These are phyloP conservation scores for Epichloe bromicola DNA, from an alignment of 2,329 filamentous ascomycete genomes.

Conservation along the genomic window DNA sequence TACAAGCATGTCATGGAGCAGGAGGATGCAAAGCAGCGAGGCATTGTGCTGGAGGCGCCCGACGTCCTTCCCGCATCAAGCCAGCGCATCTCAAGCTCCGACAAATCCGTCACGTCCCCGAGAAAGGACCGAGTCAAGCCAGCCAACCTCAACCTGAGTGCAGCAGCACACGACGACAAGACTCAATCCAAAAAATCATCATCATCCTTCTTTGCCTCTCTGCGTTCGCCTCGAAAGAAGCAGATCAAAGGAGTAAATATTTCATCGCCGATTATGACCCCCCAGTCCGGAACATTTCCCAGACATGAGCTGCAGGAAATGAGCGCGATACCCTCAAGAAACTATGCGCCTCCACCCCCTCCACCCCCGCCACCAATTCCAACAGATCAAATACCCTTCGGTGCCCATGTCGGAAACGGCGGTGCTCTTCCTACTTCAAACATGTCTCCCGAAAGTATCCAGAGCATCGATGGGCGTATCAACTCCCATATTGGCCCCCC, in stretches of 20 bases:
- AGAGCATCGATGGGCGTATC: constrained; percentile 45
- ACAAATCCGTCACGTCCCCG: constrained; percentile 11
- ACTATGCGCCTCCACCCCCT: constrained; percentile 44
- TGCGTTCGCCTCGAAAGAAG: constrained; percentile 46
- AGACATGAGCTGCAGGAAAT: constrained; percentile 42
- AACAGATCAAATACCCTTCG: constrained; percentile 28
- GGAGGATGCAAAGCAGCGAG: constrained; percentile 53
- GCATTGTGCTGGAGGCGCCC: constrained; percentile 33
- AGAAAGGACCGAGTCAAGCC: constrained; percentile 39
- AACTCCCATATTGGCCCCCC: constrained; percentile 24
- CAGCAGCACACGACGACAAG: constrained; percentile 30
- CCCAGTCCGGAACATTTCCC: constrained; percentile 44
- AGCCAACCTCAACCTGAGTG: constrained; percentile 34
- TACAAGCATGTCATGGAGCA: constrained; percentile 90
- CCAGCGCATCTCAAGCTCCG: constrained; percentile 14
- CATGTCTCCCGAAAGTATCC: constrained; percentile 26
- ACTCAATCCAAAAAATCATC: constrained; percentile 44
- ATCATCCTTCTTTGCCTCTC: constrained; percentile 46
- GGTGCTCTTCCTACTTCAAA: constrained; percentile 18
- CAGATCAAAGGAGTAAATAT: constrained; percentile 41
- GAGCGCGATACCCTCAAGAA: constrained; percentile 42
- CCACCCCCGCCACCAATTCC: constrained; percentile 44
- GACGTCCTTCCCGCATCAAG: constrained; percentile 20
- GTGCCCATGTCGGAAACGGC: constrained; percentile 13
- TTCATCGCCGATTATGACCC: constrained; percentile 55